Base-by-base conservation (phyloP, 768 basidiomycete genomes). In the Serendipita indica region DNA sequence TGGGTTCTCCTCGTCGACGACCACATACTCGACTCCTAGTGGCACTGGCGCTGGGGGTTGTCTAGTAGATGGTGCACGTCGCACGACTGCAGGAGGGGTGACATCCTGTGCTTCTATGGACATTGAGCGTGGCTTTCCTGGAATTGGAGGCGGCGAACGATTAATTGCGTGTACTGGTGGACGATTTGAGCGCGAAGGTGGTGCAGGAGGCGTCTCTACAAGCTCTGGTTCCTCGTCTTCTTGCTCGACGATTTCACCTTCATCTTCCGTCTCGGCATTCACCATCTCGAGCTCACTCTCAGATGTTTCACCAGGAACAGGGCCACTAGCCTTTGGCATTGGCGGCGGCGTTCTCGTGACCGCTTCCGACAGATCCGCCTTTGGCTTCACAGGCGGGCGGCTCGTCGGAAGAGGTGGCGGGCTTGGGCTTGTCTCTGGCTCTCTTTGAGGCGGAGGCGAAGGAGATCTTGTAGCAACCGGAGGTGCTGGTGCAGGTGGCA, bases 271-370 rank as follows among this genome's bases (percentile, higher is more conserved):
- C 33, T 80, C 78, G 60, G 81, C 73, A 6, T 69, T 72, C 6
- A 83, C 77, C 62, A 86, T 83, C 63, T 86, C 84, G 13, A 80
- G 71, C 65, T 86, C 83, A 61, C 82, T 85, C 64, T 86, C 84
- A 64, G 85, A 83, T 3, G 76, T 78, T 60, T 86, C 85, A 25
- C 81, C 79, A 34, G 75, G 74, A 22, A 81, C 81, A 7, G 78
- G 78, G 43, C 86, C 83, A 18, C 30, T 82, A 80, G 3, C 79
- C 78, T 32, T 70, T 69, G 33, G 68, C 64, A 39, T 28, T 68
- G 62, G 64, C 76, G 74, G 61, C 67, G 3, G 64, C 79, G n/a
- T 43, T 52, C 59, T 60, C 58, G 33, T 58, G 22, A 12, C 56
- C 58, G 33, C 62, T 58, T 1, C 58, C 58, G 2, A 58, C 39